phyloP scores from a whole-genome alignment of 75 land plant genomes.

The Larix kaempferi region DNA sequence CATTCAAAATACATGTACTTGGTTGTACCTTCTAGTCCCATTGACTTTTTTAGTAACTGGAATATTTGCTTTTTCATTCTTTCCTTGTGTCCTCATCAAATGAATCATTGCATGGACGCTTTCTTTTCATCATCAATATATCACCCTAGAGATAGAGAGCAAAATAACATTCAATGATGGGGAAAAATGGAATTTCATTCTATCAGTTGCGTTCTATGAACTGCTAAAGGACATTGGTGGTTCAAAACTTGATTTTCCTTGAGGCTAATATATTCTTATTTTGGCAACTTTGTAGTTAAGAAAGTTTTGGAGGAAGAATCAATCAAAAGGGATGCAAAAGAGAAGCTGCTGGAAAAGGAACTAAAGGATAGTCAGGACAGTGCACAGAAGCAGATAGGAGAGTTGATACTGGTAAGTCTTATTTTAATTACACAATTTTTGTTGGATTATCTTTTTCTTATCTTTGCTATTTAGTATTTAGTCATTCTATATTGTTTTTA shows the following conservation, averaged over 20 bases:
- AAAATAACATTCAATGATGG: neutral
- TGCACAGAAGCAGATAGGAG: constrained; percentile 12
- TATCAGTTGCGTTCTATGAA: neutral
- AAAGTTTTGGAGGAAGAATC: constrained; percentile 14
- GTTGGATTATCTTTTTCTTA: neutral
- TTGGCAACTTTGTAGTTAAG: constrained; percentile 13
- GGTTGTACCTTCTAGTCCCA: too few relatives aligned
- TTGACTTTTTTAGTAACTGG: too few relatives aligned
- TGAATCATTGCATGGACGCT: too few relatives aligned
- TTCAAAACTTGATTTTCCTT: neutral
- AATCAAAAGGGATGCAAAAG: constrained; percentile 10
- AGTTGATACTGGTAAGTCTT: constrained; percentile 13
- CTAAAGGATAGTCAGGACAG: constrained; percentile 7
- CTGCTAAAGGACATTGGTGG: neutral
- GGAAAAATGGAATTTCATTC: neutral
- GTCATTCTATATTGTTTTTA: neutral
- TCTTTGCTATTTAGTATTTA: neutral
- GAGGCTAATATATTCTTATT: neutral
- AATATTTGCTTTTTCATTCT: too few relatives aligned
- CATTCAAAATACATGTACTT: too few relatives aligned
- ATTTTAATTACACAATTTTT: neutral
- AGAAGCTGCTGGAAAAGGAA: constrained; percentile 15
- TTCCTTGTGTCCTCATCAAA: too few relatives aligned
- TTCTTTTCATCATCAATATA: too few relatives aligned
- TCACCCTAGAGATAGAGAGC: too few relatives aligned